phyloP scores from a whole-genome alignment of 2,329 filamentous ascomycete genomes.

The Xylariales sp. region DNA sequence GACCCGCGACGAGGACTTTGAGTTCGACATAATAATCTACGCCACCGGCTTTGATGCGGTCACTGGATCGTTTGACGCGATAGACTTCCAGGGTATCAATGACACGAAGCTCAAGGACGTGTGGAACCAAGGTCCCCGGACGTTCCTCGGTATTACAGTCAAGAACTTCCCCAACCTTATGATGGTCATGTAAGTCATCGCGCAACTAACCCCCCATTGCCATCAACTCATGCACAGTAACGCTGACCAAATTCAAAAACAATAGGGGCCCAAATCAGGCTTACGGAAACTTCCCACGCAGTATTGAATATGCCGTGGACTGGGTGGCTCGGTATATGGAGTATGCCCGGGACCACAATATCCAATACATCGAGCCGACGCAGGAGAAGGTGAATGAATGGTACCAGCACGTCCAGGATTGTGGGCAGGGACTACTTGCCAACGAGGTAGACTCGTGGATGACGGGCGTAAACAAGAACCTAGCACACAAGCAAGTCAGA shows the following conservation, averaged over 20 bases:
- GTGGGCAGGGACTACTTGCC: slow-evolving; percentile 36
- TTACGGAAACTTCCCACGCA: slow-evolving; percentile 34
- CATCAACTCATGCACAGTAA: no score
- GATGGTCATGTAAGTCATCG: no score
- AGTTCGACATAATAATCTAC: slow-evolving; percentile 23
- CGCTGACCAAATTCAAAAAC: no score
- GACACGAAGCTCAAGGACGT: slow-evolving; percentile 25
- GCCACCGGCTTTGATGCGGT: slow-evolving; percentile 38
- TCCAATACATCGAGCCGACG: slow-evolving; percentile 34
- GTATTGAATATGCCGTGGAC: slow-evolving; percentile 28
- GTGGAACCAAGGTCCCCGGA: slow-evolving; percentile 23
- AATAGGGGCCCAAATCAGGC: slow-evolving; percentile 38
- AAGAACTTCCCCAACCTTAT: slow-evolving; percentile 41
- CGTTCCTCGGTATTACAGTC: slow-evolving; percentile 34
- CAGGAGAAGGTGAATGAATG: slow-evolving; percentile 32
- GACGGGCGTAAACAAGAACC: slow-evolving; percentile 50
- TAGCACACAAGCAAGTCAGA: slow-evolving; percentile 39
- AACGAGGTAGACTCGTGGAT: slow-evolving; percentile 50
- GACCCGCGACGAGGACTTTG: slow-evolving; percentile 11
- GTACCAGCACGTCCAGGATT: slow-evolving; percentile 44
- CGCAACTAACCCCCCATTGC: no score
- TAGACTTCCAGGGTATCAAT: slow-evolving; percentile 28
- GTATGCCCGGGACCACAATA: slow-evolving; percentile 23
- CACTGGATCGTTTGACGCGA: slow-evolving; percentile 32
- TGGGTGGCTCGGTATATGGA: slow-evolving; percentile 31